Percentiles rank a stretch among this genome's conserved stretches.
These are phyloP conservation scores for Ogataea paraovalis DNA, from an alignment of 805 yeast genomes.

Conservation along the genomic window DNA sequence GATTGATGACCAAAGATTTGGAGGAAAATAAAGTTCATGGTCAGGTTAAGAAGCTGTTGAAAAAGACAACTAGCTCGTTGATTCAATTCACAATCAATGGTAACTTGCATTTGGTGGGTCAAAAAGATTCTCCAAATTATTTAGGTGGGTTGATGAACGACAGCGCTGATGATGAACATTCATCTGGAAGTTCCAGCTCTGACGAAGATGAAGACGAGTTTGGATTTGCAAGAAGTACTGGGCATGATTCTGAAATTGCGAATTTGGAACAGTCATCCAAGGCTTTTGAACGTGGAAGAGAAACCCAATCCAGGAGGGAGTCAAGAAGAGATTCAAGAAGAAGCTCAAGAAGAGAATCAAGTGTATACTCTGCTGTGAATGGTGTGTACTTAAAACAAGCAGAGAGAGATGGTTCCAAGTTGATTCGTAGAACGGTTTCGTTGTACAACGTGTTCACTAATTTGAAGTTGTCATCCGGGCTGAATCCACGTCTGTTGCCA, in stretches of 20 bases:
- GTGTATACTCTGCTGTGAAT: not conserved
- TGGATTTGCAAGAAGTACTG: not conserved
- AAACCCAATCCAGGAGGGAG: not conserved
- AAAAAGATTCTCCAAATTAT: slow-evolving; percentile 19
- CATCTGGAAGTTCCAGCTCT: slow-evolving; percentile 1
- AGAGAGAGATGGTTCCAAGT: slow-evolving; percentile 19
- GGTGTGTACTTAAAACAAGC: slow-evolving; percentile 21
- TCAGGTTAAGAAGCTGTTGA: slow-evolving; percentile 46
- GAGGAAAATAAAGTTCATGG: slow-evolving; percentile 42
- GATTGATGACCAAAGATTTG: slow-evolving; percentile 51
- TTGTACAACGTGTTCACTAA: slow-evolving; percentile 15
- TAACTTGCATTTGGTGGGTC: slow-evolving; percentile 48
- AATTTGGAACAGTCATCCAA: not conserved
- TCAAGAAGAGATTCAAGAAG: slow-evolving; percentile 6
- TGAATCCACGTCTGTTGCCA: slow-evolving; percentile 39
- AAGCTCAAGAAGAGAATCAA: slow-evolving; percentile 3
- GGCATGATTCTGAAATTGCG: too few species aligned
- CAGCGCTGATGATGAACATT: slow-evolving; percentile 15
- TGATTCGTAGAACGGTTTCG: slow-evolving; percentile 16
- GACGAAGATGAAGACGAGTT: not conserved
- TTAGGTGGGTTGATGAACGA: slow-evolving; percentile 18
- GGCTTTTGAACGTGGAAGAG: not conserved
- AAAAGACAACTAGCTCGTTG: slow-evolving; percentile 48
- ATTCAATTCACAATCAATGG: slow-evolving; percentile 66
- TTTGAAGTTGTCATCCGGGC: slow-evolving; percentile 12